Conservation (phyloP, 73 alveolate genomes). For the Paramecium octaurelia region DNA sequence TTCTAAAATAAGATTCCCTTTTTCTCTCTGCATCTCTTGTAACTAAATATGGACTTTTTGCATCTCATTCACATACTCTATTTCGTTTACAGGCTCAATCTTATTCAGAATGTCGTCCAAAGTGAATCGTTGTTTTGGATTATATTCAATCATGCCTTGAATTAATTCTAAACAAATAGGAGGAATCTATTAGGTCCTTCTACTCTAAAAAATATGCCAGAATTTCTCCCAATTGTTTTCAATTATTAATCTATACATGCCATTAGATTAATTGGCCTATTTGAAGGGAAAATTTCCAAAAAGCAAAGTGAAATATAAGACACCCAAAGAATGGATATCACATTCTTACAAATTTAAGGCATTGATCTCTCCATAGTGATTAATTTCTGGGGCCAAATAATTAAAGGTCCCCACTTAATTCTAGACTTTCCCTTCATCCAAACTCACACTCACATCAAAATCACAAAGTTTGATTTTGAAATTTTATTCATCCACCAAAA, state of each 20-base stretch:
- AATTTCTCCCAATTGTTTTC: neutral
- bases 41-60: neutral
- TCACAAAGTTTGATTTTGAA: neutral
- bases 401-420: neutral
- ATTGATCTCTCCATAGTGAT: neutral
- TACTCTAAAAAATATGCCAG: neutral
- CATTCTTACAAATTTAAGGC: neutral
- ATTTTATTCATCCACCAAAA: constrained; percentile 28
- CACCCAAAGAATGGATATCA: neutral
- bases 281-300: neutral
- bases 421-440: neutral
- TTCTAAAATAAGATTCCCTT: neutral
- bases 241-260: neutral
- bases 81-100: neutral
- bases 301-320: neutral
- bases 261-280: neutral
- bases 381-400: neutral
- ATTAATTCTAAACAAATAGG: neutral
- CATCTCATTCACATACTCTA: neutral
- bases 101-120: neutral
- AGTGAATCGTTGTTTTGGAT: neutral
- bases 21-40: neutral
- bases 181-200: neutral
- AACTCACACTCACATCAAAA: neutral
- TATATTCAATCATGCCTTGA: neutral